Conservation (phyloP, 148 eudicot genomes). For the Dysphania ambrosioides region DNA sequence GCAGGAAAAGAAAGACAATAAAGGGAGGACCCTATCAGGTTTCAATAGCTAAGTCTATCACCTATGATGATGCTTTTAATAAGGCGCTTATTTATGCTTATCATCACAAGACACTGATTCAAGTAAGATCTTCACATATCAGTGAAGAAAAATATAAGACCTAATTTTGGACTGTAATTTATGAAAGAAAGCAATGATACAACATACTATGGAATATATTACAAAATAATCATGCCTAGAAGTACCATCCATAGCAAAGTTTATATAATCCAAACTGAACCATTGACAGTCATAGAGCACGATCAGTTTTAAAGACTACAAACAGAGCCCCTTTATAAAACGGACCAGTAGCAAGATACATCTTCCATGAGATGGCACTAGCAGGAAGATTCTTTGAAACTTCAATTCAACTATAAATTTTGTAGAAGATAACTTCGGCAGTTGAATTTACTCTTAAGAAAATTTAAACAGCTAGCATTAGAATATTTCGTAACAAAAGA, state of each 20-base stretch:
- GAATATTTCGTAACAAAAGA: neutral
- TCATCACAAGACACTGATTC: too few relatives aligned
- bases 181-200: neutral
- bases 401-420: neutral
- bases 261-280: too few relatives aligned
- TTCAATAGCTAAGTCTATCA: neutral
- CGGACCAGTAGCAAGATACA: neutral
- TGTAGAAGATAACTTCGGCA: too few relatives aligned
- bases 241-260: neutral
- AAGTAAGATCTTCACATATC: neutral
- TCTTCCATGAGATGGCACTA: neutral
- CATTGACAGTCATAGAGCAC: neutral
- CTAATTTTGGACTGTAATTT: neutral
- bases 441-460: too few relatives aligned
- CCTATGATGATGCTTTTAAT: neutral
- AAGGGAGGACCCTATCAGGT: neutral
- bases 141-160: too few relatives aligned
- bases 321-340: too few relatives aligned
- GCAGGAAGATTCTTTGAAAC: neutral
- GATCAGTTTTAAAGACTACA: too few relatives aligned
- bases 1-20: neutral
- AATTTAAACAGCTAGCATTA: neutral
- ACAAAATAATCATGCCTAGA: neutral
- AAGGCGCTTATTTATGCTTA: neutral
- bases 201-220: neutral